Percentiles rank a stretch among this genome's conserved stretches.
Conservation (phyloP, 257 asterid species). For the Mitragyna speciosa region DNA sequence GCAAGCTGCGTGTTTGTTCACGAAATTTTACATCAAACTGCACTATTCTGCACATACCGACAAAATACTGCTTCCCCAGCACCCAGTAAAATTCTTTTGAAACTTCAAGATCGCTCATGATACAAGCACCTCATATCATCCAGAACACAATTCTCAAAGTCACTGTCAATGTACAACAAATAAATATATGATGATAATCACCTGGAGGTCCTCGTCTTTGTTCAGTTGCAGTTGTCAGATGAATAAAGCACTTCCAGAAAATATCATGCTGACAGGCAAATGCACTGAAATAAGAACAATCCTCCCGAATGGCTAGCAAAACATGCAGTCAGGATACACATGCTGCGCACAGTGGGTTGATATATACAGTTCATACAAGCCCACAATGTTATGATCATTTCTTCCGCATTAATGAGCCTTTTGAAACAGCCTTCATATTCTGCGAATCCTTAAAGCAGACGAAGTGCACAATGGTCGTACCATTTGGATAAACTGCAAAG, state of each 20-base stretch:
- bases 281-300: not conserved
- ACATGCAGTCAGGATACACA: constrained; percentile 10
- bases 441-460: constrained; percentile 90
- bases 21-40: not conserved
- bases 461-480: constrained; percentile 83
- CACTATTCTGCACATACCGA: not conserved
- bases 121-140: not conserved
- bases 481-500: constrained; percentile 92
- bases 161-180: not conserved
- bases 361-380: constrained; percentile 7
- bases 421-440: constrained; percentile 76
- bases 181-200: not conserved
- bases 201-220: not conserved
- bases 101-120: not conserved
- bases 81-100: not conserved
- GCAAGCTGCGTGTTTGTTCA: constrained; percentile 6
- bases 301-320: constrained; percentile 12
- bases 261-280: not conserved
- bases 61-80: not conserved
- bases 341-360: not conserved
- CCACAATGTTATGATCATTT: constrained; percentile 35
- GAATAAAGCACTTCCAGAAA: not conserved
- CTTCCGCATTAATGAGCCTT: constrained; percentile 50
- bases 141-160: not conserved
- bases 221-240: not conserved